Conservation (phyloP, 2,329 filamentous ascomycete genomes). For the Trichoderma citrinoviride region DNA sequence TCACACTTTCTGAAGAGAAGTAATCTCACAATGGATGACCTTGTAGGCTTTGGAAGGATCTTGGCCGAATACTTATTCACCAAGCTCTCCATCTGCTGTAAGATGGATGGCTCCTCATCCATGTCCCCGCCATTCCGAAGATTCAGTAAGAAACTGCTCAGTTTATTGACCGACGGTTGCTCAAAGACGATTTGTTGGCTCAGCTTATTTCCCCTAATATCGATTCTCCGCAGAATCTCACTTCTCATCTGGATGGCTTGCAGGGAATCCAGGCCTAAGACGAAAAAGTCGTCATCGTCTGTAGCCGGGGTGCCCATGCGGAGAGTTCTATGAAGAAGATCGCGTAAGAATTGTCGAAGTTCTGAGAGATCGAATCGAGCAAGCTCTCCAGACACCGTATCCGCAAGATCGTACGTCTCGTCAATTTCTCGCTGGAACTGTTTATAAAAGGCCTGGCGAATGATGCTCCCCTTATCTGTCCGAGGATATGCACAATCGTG, state of each 20-base stretch:
- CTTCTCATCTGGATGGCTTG: constrained; percentile 40
- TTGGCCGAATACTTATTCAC: neutral
- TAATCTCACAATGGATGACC: neutral
- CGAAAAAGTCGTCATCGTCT: constrained; percentile 9
- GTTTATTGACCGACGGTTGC: constrained; percentile 28
- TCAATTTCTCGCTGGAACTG: constrained; percentile 46
- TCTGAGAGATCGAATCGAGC: neutral
- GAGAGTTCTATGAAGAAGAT: neutral
- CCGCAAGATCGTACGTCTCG: constrained; percentile 35
- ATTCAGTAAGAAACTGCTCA: constrained; percentile 39
- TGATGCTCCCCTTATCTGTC: constrained; percentile 54
- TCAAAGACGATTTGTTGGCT: constrained; percentile 8
- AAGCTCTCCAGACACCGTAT: constrained; percentile 24
- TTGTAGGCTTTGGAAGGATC: neutral
- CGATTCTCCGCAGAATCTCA: constrained; percentile 24
- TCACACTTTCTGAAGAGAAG: rapidly evolving
- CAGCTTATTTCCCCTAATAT: constrained; percentile 32
- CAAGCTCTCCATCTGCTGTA: neutral
- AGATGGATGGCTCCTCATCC: neutral
- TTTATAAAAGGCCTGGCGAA: constrained; percentile 47
- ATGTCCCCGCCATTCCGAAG: neutral
- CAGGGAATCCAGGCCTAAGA: neutral
- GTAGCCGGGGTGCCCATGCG: neutral
- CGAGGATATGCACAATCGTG: constrained; percentile 42
- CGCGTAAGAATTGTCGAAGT: neutral